These are phyloP conservation scores for Colletotrichum camelliae DNA, from an alignment of 2,329 filamentous ascomycete genomes.

Conservation along the genomic window DNA sequence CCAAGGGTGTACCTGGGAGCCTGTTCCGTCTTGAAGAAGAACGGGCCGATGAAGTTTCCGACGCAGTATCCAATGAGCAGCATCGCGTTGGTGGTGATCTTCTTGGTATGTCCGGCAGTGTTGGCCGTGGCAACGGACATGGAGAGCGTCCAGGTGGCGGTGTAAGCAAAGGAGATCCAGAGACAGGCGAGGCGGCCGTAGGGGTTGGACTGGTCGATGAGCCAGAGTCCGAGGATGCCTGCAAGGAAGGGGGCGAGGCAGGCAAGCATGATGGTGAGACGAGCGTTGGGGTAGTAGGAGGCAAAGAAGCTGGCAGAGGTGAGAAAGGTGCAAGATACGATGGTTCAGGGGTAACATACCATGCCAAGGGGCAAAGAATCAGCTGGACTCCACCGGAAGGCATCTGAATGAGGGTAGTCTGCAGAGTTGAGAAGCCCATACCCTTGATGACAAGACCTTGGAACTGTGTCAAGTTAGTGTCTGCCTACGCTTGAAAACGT, in stretches of 20 bases:
- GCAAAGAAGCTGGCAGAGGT: constrained; percentile 1
- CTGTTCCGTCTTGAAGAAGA: constrained; percentile 41
- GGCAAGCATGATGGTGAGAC: constrained; percentile 21
- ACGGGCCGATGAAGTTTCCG: constrained; percentile 69
- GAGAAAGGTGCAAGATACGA: not conserved
- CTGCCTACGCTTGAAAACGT: fast-evolving
- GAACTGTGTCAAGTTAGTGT: constrained; percentile 61
- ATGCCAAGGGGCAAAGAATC: constrained; percentile 13
- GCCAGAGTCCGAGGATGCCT: constrained; percentile 21
- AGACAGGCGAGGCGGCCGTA: constrained; percentile 29
- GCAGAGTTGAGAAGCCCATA: constrained; percentile 64
- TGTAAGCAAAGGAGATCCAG: constrained; percentile 32
- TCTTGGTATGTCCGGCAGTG: constrained; percentile 71
- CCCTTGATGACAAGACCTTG: constrained; percentile 68
- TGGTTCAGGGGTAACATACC: not conserved
- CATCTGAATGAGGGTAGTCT: constrained; percentile 68
- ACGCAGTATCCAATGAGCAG: constrained; percentile 11
- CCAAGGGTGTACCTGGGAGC: constrained; percentile 31
- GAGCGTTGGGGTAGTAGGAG: constrained; percentile 14
- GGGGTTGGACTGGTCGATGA: constrained; percentile 11
- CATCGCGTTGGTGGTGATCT: constrained; percentile 62
- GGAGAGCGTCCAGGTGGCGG: constrained; percentile 23
- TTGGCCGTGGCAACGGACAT: constrained; percentile 62
- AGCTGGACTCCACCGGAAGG: constrained; percentile 56
- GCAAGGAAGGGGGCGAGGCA: constrained; percentile 22